These are phyloP conservation scores for Quercus aquifolioides DNA, from an alignment of 306 rosid species.

Conservation along the genomic window DNA sequence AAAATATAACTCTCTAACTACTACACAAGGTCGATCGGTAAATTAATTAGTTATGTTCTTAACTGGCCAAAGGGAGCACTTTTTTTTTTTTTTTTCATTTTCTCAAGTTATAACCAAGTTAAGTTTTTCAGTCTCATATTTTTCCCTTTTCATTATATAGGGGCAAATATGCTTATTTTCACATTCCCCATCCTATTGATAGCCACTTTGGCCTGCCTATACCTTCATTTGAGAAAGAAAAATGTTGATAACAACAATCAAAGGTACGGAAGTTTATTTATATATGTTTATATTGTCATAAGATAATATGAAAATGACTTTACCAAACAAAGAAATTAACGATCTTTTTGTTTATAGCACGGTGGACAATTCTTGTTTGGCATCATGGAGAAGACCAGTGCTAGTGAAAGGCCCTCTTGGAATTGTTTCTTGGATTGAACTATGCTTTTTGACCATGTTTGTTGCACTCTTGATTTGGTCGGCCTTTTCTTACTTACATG, in stretches of 20 bases:
- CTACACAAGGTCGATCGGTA: too few species aligned
- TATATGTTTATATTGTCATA: neutral
- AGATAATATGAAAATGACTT: too few species aligned
- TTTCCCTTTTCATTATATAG: constrained; percentile 14
- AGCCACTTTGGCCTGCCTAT: constrained; percentile 42
- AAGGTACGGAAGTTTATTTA: constrained; percentile 23
- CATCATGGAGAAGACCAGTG: constrained; percentile 42
- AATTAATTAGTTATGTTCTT: too few species aligned
- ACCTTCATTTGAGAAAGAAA: constrained; percentile 36
- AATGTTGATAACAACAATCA: constrained; percentile 1
- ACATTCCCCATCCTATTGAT: constrained; percentile 42
- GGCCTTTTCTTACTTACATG: constrained; percentile 36
- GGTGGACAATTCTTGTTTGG: constrained; percentile 16
- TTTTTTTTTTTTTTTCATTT: too few species aligned
- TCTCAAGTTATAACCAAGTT: neutral
- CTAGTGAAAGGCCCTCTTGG: constrained; percentile 54
- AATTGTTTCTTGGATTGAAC: constrained; percentile 43
- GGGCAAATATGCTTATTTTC: constrained; percentile 37
- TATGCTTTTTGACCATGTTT: constrained; percentile 39
- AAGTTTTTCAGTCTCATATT: neutral
- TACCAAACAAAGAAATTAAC: neutral
- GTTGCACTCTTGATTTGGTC: constrained; percentile 52
- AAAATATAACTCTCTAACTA: too few species aligned
- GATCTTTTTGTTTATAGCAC: constrained; percentile 23
- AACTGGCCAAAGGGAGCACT: too few species aligned